phyloP scores from a whole-genome alignment of 2,329 filamentous ascomycete species.

The Trichoderma cornu-damae region DNA sequence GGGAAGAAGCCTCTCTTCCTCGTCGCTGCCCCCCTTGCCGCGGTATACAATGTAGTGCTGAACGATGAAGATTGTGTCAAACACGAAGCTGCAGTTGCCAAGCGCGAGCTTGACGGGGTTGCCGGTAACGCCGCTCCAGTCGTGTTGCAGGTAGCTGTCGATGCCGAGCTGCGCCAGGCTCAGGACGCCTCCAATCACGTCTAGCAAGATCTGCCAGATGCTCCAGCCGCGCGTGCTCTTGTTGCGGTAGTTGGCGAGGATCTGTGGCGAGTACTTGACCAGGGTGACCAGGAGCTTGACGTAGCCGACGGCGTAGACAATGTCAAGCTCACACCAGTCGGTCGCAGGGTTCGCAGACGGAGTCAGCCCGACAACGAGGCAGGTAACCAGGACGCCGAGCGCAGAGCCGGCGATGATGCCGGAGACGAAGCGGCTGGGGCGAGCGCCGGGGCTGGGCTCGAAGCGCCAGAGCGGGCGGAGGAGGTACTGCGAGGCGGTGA shows the following conservation, averaged over 20 bases:
- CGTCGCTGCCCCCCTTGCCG: slow-evolving; percentile 2
- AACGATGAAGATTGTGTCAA: slow-evolving; percentile 77
- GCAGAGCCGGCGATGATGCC: slow-evolving; percentile 67
- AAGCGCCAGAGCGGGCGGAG: slow-evolving; percentile 71
- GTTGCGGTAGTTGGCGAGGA: slow-evolving; percentile 75
- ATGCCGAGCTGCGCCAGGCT: slow-evolving; percentile 77
- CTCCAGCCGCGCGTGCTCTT: slow-evolving; percentile 84
- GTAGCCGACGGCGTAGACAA: slow-evolving; percentile 68
- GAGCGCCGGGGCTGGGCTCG: slow-evolving; percentile 51
- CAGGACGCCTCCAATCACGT: slow-evolving; percentile 74
- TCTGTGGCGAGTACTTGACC: slow-evolving; percentile 89
- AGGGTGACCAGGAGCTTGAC: slow-evolving; percentile 85
- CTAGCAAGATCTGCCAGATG: slow-evolving; percentile 77
- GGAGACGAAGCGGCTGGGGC: slow-evolving; percentile 55
- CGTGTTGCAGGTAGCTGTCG: slow-evolving; percentile 75
- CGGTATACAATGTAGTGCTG: slow-evolving; percentile 84
- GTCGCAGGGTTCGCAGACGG: slow-evolving; percentile 36
- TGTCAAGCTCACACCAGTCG: slow-evolving; percentile 59
- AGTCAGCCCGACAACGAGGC: slow-evolving; percentile 42
- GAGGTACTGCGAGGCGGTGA: slow-evolving; percentile 76
- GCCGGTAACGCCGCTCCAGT: slow-evolving; percentile 87
- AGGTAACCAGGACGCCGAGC: slow-evolving; percentile 50
- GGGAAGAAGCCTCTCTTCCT: slow-evolving; percentile 28
- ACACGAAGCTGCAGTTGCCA: slow-evolving; percentile 78
- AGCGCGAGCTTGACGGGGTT: slow-evolving; percentile 89